Base-by-base conservation (phyloP, 2,329 filamentous ascomycete genomes). In the Ascochyta lentis region DNA sequence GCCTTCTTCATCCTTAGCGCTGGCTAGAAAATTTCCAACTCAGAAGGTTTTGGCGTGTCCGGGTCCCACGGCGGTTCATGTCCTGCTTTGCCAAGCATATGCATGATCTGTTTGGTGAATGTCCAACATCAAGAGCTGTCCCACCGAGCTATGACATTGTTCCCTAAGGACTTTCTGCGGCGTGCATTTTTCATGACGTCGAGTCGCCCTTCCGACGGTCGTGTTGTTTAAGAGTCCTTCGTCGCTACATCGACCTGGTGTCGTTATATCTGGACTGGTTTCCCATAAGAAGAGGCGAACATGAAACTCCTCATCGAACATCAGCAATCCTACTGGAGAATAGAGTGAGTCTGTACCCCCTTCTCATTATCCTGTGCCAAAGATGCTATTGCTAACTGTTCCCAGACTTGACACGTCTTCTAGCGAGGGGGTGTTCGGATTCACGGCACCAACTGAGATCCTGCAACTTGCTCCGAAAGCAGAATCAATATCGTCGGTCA, bases 281-380 rank as follows among this genome's bases (percentile, higher is more conserved):
- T 6, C 41, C 15, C n/a, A 19, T 22, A 33, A 33, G 27, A 22
- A 43, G 15, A 31, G 15, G 41, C 27, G 41, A 43, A 33, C 3
- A 43, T 43, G 41, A 43, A 33, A 29, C 26, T 42, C 23, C 13
- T 42, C 7, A 10, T 42, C 39, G 39, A 42, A 29, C 6, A 7
- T 13, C 15, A 29, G 26, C 24, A 13, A 29, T 9, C 15, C n/a
- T 19, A 42, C 39, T 42, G 39, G 41, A 33, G 5, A 22, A 27
- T 43, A 8, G 26, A 43, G 41, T 43, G 27, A 43, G 41, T 42
- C 31, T 26, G 41, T 43, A 43, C 27, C 23, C 41, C 41, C 39
- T 23, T 12, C 4, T 12, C 16, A 16, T 23, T 5, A 4, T 22
- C n/a, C 19, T 23, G 4, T n/a, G 16, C 37, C 15, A 16, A 39